Evolutionary conservation across 2,329 filamentous ascomycete species (phyloP).

Genomic region (Verticillium nonalfalfae): DNA sequence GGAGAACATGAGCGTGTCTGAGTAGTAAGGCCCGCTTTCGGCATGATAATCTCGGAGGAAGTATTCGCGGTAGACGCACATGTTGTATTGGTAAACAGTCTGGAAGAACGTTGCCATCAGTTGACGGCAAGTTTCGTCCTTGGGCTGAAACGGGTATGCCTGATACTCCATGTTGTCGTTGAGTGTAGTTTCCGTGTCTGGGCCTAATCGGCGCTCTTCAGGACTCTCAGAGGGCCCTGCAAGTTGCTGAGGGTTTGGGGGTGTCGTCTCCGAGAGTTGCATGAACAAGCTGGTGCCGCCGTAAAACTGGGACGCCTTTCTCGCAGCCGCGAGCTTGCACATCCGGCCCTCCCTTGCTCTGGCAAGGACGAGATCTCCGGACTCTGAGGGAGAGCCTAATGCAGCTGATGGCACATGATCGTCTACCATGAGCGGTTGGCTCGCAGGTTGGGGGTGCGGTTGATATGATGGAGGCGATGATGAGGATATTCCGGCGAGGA

Average conservation of each 20-base stretch:
- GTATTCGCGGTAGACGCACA: slow-evolving; percentile 44
- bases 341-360: slow-evolving; percentile 24
- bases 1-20: slow-evolving; percentile 39
- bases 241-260: background rate
- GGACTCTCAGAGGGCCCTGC: background rate
- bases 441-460: background rate
- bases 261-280: slow-evolving; percentile 3
- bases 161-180: background rate
- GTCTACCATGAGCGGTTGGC: background rate
- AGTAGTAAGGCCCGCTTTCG: slow-evolving; percentile 40
- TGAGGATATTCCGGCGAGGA: slow-evolving; percentile 25
- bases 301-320: slow-evolving; percentile 38
- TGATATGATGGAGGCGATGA: background rate
- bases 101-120: slow-evolving; percentile 43
- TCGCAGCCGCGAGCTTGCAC: slow-evolving; percentile 23
- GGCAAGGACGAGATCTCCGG: slow-evolving; percentile 7
- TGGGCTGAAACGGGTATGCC: slow-evolving; percentile 28
- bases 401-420: background rate
- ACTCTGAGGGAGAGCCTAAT: background rate
- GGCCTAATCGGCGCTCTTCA: background rate
- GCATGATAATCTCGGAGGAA: slow-evolving; percentile 43
- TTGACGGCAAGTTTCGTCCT: slow-evolving; percentile 34
- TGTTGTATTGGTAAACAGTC: slow-evolving; percentile 39
- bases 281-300: slow-evolving; percentile 40
- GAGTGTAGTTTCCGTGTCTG: background rate